phyloP scores from a whole-genome alignment of 2,329 filamentous ascomycete genomes.

The Tolypocladium pustulatum region DNA sequence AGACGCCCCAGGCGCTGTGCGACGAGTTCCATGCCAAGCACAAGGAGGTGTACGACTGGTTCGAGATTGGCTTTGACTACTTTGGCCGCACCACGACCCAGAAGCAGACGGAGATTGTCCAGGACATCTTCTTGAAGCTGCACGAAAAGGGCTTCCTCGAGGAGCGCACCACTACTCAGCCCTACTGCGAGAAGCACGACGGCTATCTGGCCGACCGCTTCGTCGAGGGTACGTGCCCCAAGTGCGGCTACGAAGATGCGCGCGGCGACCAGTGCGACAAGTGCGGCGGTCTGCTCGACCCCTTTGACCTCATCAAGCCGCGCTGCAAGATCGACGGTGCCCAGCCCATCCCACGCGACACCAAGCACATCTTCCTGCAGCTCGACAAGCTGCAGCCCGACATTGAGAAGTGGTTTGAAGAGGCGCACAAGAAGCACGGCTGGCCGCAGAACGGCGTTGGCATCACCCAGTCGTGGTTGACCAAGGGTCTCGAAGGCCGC shows the following conservation, averaged over 20 bases:
- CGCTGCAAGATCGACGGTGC: slow-evolving; percentile 86
- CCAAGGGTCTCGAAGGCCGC: slow-evolving; percentile 73
- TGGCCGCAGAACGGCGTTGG: slow-evolving; percentile 68
- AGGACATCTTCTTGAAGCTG: slow-evolving; percentile 82
- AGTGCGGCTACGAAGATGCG: slow-evolving; percentile 62
- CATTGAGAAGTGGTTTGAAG: slow-evolving; percentile 67
- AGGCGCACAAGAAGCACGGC: slow-evolving; percentile 60
- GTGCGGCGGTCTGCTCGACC: slow-evolving; percentile 62
- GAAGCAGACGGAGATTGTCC: slow-evolving; percentile 85
- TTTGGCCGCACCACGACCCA: slow-evolving; percentile 87
- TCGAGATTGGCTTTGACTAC: slow-evolving; percentile 87
- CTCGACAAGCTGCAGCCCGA: slow-evolving; percentile 73
- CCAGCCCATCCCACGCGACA: slow-evolving; percentile 67
- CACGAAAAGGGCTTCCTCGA: slow-evolving; percentile 80
- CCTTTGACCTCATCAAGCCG: slow-evolving; percentile 69
- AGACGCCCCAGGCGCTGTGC: slow-evolving; percentile 76
- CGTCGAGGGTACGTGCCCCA: slow-evolving; percentile 68
- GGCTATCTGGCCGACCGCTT: slow-evolving; percentile 80
- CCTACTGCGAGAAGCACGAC: slow-evolving; percentile 73
- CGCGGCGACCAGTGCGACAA: slow-evolving; percentile 66
- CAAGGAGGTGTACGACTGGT: slow-evolving; percentile 90
- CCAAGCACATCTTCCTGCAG: slow-evolving; percentile 84
- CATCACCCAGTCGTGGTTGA: slow-evolving; percentile 74
- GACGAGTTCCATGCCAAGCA: slow-evolving; percentile 88
- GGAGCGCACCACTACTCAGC: slow-evolving; percentile 78